Conservation (phyloP, 2,329 filamentous ascomycete genomes). For the Ceratocystis huliohia region DNA sequence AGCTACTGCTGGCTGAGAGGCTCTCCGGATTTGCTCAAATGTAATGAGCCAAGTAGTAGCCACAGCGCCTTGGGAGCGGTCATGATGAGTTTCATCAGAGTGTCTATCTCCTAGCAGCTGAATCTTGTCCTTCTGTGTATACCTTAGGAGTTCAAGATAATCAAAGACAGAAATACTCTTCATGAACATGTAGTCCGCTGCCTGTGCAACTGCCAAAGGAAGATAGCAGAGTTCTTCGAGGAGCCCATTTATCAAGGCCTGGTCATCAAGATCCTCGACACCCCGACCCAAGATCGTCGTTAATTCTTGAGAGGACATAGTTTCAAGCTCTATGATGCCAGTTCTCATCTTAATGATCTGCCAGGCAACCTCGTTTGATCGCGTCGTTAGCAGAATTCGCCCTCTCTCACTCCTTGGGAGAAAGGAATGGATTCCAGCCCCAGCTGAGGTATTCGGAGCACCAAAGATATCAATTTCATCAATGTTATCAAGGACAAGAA, state of each 20-base stretch:
- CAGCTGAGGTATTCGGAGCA: not conserved
- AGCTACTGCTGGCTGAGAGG: not conserved
- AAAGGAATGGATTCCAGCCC: slow-evolving; percentile 21
- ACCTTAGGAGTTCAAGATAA: not conserved
- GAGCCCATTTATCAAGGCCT: not conserved
- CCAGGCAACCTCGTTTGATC: not conserved
- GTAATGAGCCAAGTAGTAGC: not conserved
- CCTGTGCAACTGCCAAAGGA: slow-evolving; percentile 22
- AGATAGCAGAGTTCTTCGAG: slow-evolving; percentile 14
- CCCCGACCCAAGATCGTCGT: not conserved
- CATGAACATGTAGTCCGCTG: slow-evolving; percentile 21
- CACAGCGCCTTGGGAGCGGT: not conserved
- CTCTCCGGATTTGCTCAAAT: not conserved
- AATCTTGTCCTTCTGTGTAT: not conserved
- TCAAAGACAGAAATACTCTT: not conserved
- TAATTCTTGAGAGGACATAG: not conserved
- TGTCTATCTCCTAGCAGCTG: not conserved
- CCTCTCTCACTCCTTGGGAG: slow-evolving; percentile 24
- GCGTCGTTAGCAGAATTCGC: slow-evolving; percentile 15
- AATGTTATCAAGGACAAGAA: slow-evolving; percentile 25
- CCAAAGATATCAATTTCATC: slow-evolving; percentile 20
- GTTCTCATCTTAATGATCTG: not conserved
- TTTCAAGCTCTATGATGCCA: not conserved
- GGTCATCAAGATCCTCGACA: not conserved
- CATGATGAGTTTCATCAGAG: not conserved